Conservation (phyloP, 176 grass and related monocot genomes). For the Melocanna baccifera region DNA sequence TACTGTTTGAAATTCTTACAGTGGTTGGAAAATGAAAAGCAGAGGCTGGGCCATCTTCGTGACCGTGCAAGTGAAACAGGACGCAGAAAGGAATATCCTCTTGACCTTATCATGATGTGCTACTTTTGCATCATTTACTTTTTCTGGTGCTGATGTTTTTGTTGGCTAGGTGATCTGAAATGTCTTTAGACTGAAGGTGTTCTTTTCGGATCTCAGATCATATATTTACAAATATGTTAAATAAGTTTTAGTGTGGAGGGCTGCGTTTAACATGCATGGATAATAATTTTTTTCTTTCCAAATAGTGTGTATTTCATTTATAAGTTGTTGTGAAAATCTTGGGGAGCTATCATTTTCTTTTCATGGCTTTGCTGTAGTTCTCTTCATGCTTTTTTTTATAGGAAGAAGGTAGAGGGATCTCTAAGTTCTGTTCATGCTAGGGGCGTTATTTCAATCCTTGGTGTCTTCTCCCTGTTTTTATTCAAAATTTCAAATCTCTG, state of each 20-base stretch:
- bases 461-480: not conserved
- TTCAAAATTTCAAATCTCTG: not conserved
- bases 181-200: not conserved
- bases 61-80: conserved; percentile 98
- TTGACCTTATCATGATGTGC: conserved; percentile 28
- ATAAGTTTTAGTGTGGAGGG: not conserved
- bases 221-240: not conserved
- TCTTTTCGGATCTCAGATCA: not conserved
- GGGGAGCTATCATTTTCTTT: not conserved
- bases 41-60: conserved; percentile 76
- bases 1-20: conserved; percentile 36
- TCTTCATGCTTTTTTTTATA: not conserved
- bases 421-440: conserved; percentile 3
- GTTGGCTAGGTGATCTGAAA: not conserved
- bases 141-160: not conserved
- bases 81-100: conserved; percentile 99
- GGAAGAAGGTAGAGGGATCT: not conserved
- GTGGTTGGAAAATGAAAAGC: conserved; percentile 89
- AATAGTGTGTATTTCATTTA: not conserved
- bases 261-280: not conserved
- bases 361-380: not conserved
- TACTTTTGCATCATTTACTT: not conserved
- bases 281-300: conserved; percentile 15
- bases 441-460: not conserved
- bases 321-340: not conserved